phyloP scores from a whole-genome alignment of 352 stramenopile genomes.

The Lagenidium sp. region DNA sequence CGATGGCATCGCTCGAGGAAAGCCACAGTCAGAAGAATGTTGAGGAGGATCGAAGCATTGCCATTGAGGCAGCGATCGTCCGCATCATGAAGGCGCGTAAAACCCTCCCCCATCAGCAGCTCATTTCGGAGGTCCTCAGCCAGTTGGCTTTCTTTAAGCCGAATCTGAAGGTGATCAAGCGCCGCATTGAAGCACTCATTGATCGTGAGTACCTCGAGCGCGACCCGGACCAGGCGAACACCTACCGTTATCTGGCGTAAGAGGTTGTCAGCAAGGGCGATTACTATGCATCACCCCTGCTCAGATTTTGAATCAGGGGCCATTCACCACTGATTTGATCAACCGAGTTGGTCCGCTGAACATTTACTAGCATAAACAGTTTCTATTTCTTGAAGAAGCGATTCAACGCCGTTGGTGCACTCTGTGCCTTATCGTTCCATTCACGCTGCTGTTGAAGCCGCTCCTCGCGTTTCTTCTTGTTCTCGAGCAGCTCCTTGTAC shows the following conservation, averaged over 20 bases:
- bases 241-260: slow-evolving; percentile 95
- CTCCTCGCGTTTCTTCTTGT: slow-evolving; percentile 67
- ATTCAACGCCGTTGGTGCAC: slow-evolving; percentile 70
- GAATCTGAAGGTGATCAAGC: slow-evolving; percentile 97
- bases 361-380: slow-evolving; percentile 6
- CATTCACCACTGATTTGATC: no score
- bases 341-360: no score
- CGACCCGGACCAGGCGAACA: slow-evolving; percentile 92
- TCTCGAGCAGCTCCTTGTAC: slow-evolving; percentile 78
- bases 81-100: slow-evolving; percentile 99
- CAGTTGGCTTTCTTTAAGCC: slow-evolving; percentile 98
- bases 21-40: slow-evolving; percentile 98
- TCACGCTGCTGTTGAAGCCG: slow-evolving; percentile 62
- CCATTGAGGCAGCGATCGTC: slow-evolving; percentile 99
- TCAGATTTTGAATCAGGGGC: no score
- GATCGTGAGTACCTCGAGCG: slow-evolving; percentile 98
- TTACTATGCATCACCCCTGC: no score
- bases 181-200: slow-evolving; percentile 96
- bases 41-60: slow-evolving; percentile 94
- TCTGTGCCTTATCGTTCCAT: slow-evolving; percentile 73
- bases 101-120: slow-evolving; percentile 95
- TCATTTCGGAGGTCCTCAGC: slow-evolving; percentile 97
- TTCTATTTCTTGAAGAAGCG: slow-evolving; percentile 84
- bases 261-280: no score
- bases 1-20: slow-evolving; percentile 98